Evolutionary conservation across 2,329 filamentous ascomycete genomes (phyloP).

Genomic region (Ophiosphaerella korrae): DNA sequence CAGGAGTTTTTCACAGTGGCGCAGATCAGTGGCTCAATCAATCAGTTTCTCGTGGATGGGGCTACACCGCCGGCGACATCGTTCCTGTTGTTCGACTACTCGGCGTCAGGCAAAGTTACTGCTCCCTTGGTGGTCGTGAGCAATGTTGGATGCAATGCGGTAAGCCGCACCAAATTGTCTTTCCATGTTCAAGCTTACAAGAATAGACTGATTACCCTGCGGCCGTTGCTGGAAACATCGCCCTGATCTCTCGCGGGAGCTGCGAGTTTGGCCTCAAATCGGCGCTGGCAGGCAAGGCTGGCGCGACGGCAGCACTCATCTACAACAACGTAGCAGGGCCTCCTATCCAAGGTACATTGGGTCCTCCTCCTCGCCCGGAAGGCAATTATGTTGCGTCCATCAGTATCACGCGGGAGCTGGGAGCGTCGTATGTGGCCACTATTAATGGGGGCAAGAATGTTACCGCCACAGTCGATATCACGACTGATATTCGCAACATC

Average conservation of each 20-base stretch:
- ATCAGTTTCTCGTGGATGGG: conserved; percentile 27
- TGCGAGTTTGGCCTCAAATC: conserved; percentile 77
- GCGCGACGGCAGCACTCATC: conserved; percentile 72
- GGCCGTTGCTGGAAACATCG: conserved; percentile 66
- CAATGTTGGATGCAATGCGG: conserved; percentile 40
- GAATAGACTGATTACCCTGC: conserved; percentile 64
- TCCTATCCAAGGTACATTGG: conserved; percentile 66
- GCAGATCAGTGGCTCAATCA: conserved; percentile 26
- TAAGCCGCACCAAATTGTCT: conserved; percentile 9
- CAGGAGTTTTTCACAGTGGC: conserved; percentile 34
- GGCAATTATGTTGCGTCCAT: conserved; percentile 69
- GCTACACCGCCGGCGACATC: conserved; percentile 7
- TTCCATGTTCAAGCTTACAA: conserved; percentile 1
- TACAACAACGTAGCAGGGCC: conserved; percentile 72
- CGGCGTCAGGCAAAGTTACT: conserved; percentile 32
- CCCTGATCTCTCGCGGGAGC: conserved; percentile 70
- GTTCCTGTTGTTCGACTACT: conserved; percentile 29
- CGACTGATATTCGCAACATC: conserved; percentile 53
- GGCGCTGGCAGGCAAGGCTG: conserved; percentile 68
- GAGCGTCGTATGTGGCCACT: conserved; percentile 59
- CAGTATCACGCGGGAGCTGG: conserved; percentile 66
- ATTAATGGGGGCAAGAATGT: conserved; percentile 54
- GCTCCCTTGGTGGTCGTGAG: conserved; percentile 31
- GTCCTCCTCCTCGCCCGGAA: conserved; percentile 59
- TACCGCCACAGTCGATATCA: conserved; percentile 49